phyloP scores from a whole-genome alignment of 1,284 basidiomycete species.

The Leccinum huronense region DNA sequence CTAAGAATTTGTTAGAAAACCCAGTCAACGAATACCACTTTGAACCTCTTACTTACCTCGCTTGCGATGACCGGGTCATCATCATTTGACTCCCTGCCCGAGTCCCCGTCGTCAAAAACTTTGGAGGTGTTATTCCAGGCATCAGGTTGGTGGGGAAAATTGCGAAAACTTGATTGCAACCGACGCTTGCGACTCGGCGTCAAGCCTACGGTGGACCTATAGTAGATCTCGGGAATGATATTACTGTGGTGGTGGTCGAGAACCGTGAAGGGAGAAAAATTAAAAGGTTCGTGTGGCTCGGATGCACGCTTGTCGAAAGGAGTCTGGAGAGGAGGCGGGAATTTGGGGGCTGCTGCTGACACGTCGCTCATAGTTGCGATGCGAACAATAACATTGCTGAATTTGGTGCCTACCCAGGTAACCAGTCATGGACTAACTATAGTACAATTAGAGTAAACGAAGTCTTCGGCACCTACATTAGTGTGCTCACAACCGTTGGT shows the following conservation, averaged over 20 bases:
- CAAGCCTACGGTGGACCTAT: background rate
- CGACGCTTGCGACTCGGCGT: background rate
- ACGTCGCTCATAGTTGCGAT: background rate
- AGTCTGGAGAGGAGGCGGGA: background rate
- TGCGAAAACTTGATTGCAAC: background rate
- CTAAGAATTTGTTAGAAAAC: background rate
- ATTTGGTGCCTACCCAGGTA: no score
- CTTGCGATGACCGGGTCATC: background rate
- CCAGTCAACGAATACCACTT: background rate
- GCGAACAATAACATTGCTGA: no score
- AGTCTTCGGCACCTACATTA: background rate
- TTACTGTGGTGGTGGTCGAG: background rate
- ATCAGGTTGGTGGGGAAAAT: background rate
- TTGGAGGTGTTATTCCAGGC: background rate
- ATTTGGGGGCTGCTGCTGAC: background rate
- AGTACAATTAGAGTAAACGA: background rate
- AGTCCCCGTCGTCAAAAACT: background rate
- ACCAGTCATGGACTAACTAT: no score
- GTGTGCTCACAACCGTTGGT: no score
- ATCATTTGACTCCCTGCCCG: background rate
- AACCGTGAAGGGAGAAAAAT: background rate
- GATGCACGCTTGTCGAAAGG: background rate
- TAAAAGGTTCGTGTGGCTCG: background rate
- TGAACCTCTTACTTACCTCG: background rate
- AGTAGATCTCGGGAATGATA: background rate